Percentiles rank a stretch among this genome's conserved stretches.
Conservation (phyloP, 2,329 filamentous ascomycete genomes). For the Aspergillus intermedius region DNA sequence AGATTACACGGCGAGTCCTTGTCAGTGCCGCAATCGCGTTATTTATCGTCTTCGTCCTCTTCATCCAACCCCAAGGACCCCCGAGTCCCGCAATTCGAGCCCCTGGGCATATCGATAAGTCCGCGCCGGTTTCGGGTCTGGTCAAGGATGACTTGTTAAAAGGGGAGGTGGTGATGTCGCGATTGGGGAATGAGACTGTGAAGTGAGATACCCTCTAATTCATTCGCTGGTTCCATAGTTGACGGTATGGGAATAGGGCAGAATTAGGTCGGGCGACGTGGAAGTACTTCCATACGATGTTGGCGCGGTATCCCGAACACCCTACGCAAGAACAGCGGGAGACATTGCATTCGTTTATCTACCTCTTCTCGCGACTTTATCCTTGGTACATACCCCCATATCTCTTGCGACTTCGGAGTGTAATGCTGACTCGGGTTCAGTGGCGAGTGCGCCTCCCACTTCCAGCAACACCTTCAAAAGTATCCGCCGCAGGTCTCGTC, state of each 20-base stretch:
- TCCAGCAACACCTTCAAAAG: constrained; percentile 54
- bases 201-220: constrained; percentile 30
- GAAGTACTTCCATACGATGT: constrained; percentile 62
- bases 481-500: constrained; percentile 60
- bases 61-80: constrained; percentile 31
- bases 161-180: constrained; percentile 41
- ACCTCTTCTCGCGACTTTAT: constrained; percentile 59
- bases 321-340: constrained; percentile 55
- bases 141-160: constrained; percentile 33
- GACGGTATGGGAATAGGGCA: constrained; percentile 36
- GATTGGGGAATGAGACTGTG: constrained; percentile 43
- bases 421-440: constrained; percentile 25
- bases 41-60: constrained; percentile 33
- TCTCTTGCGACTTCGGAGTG: not conserved
- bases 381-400: constrained; percentile 46
- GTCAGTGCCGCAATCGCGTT: constrained; percentile 26
- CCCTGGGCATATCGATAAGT: constrained; percentile 34
- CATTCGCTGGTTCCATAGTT: constrained; percentile 5
- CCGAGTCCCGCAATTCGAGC: constrained; percentile 34
- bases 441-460: constrained; percentile 61
- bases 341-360: constrained; percentile 54
- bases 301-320: constrained; percentile 59
- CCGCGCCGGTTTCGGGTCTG: constrained; percentile 13
- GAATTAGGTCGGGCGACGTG: constrained; percentile 60
- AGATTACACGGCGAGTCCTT: constrained; percentile 31